Conservation (phyloP, 1,284 basidiomycete genomes). For the Ustilago tritici region DNA sequence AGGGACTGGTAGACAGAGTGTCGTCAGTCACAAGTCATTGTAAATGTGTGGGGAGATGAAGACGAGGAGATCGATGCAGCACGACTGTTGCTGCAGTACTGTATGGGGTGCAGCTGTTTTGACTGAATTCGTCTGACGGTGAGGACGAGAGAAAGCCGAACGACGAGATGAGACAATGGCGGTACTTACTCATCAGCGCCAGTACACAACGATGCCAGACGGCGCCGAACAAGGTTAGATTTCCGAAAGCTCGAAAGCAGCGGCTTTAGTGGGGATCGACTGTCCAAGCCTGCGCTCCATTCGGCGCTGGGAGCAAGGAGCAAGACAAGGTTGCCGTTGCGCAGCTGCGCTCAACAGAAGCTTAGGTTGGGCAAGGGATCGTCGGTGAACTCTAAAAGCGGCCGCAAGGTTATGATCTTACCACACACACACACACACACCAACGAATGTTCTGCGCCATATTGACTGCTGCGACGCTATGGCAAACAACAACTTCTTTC, state of each 20-base stretch:
- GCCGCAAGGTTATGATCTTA: background rate
- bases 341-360: conserved; percentile 8
- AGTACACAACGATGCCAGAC: background rate
- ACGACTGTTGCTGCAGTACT: conserved; percentile 5
- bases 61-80: conserved; percentile 11
- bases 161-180: background rate
- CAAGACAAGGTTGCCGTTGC: conserved; percentile 2
- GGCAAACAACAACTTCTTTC: background rate
- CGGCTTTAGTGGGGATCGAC: background rate
- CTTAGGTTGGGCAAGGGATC: conserved; percentile 4
- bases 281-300: background rate
- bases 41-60: conserved; percentile 1
- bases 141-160: conserved; percentile 17
- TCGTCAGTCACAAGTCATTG: conserved; percentile 4
- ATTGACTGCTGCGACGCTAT: background rate
- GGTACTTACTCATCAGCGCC: background rate
- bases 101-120: conserved; percentile 13
- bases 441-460: background rate
- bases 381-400: conserved; percentile 14
- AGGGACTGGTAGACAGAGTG: background rate
- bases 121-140: background rate
- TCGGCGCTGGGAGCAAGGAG: background rate
- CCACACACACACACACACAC: background rate
- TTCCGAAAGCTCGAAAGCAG: conserved; percentile 3
- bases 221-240: conserved; percentile 4